Base-by-base conservation (phyloP, 495 filamentous ascomycete species). In the Haplographium delicatum region DNA sequence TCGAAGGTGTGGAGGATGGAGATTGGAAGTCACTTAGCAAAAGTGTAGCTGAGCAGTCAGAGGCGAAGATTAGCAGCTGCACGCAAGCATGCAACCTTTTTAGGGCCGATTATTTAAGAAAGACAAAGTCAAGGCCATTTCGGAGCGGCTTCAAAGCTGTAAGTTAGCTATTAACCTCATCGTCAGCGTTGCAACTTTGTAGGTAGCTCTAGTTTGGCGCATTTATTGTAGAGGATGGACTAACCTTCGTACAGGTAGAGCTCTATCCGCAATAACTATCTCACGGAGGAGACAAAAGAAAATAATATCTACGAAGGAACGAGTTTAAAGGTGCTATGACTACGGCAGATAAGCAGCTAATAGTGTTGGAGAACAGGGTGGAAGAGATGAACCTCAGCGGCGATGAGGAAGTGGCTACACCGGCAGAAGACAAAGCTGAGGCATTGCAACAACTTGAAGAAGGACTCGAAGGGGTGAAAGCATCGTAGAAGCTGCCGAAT, bases 141-240 rank as follows among this genome's bases (percentile, higher is more conserved):
- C 64, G 28, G 59, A 62, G 51, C 61, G 68, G 61, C 62, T 70
- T 43, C 59, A 64, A 47, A 57, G 47, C 50, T 66, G 60, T 51
- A 63, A 65, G 49, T 34, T 63, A 28, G 51, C 62, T 19, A 61
- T 68, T 18, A 68, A 61, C 24, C 56, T 55, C 11, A 54, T 65
- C 19, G 54, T 59, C n/a, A 56, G 59, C 47, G 58, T 63, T 15
- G 67, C 67, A 22, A 68, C 65, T 23, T 63, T 70, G 64, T 70
- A 57, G 15, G 53, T 50, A 54, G 24, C 22, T 41, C 19, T 23
- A 35, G 46, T 53, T 51, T 42, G 35, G 33, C 47, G 44, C 18
- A 26, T 43, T 15, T 39, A 28, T 38, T 40, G 13, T 13, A 6
- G 28, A 31, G 13, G 33, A 51, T 43, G 34, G 19, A 47, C 38